Evolutionary conservation across 441 rosid species (phyloP).

Genomic region (California macrophylla): DNA sequence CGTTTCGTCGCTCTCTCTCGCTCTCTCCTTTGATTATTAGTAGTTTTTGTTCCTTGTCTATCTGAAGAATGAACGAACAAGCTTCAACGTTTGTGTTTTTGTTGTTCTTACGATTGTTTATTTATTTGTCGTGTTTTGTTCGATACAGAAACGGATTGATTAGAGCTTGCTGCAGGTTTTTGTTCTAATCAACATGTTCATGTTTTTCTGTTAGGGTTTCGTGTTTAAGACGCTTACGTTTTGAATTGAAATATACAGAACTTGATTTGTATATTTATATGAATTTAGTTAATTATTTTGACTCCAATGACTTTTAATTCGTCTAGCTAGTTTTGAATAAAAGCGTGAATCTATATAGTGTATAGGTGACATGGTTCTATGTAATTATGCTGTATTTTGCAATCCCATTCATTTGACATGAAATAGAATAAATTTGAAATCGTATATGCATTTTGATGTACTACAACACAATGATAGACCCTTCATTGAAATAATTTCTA

Average conservation of each 20-base stretch:
- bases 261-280: not conserved
- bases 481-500: not conserved
- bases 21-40: not conserved
- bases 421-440: not conserved
- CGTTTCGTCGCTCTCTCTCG: not conserved
- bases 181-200: not conserved
- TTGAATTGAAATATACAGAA: not conserved
- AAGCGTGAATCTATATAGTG: not conserved
- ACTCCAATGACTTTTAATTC: not conserved
- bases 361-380: not conserved
- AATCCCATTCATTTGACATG: not conserved
- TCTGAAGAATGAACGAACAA: not conserved
- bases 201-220: conserved; percentile 1
- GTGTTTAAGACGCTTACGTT: not conserved
- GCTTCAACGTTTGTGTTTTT: not conserved
- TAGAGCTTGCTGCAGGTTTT: not conserved
- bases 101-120: not conserved
- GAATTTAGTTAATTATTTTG: not conserved
- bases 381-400: not conserved
- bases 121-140: not conserved
- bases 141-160: not conserved
- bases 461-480: not conserved
- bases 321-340: not conserved
- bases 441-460: not conserved
- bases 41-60: not conserved